Evolutionary conservation across 2,329 filamentous ascomycete species (phyloP), one percentile per base, ranked within the genome.

Genomic region (Pseudogymnoascus verrucosus): DNA sequence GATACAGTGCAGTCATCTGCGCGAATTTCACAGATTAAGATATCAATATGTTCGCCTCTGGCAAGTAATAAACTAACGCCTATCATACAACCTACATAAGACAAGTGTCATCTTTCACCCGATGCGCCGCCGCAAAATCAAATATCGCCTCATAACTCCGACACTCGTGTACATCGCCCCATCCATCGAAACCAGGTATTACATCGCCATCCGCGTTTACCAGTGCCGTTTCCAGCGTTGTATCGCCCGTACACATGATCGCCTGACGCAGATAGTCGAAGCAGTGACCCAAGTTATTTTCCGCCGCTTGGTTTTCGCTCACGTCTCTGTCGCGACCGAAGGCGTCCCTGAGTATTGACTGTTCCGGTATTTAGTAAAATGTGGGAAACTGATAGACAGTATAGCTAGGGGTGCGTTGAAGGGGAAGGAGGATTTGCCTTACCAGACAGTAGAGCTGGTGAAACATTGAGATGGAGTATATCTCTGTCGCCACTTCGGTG

Each of bases 151-250:
- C 28, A 57, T 34, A 57, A 2, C 51, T 57, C 51, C 51, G 28
- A 57, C 51, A 57, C 28, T 57, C 51, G 10, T 57, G 51, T 5
- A 12, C 16, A 57, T 34, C 51, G 2, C 51, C 51, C 51, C 51
- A 57, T 36, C 51, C 51, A 57, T 57, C 28, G 28, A 57, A 57
- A 14, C 28, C 28, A 21, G 28, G 28, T 11, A 34, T 11, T 28
- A 57, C 2, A 6, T 19, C 10, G 28, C 51, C 51, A 34, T 57
- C 28, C 1, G 3, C 26, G 11, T 34, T 21, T 11, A 57, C 28
- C 28, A 19, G 5, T 75, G 74, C 2, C 68, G 85, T 3, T 78
- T 68, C 66, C n/a, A 68, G 42, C 26, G 66, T 65, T 63, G 64
- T 68, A 34, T 68, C 66, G 23, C 66, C 66, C 2, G 65, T 57